Base-by-base conservation (phyloP, 2,329 filamentous ascomycete genomes). In the Botrytis aclada region DNA sequence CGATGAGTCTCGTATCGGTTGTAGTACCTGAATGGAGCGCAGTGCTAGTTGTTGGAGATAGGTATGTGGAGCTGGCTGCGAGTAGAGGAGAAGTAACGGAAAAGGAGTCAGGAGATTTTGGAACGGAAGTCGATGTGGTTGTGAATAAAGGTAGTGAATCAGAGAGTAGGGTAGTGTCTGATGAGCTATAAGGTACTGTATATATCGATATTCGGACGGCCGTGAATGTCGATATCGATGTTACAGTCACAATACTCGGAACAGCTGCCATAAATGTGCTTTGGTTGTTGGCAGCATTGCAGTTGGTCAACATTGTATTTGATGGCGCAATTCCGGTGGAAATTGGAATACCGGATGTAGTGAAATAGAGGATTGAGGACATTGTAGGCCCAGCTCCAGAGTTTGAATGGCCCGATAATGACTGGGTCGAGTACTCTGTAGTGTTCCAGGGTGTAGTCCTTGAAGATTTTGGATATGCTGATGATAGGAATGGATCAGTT, bases 151-250 rank as follows among this genome's bases (percentile, higher is more conserved):
- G 3, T 32, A n/a, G 29, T 37, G 47, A 32, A 32, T 14, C 34
- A 16, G 34, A 41, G 65, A 1, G 3, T 3, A 5, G 5, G 2
- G 1, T 16, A 32, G 47, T 29, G 3, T 41, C 25, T 9, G 47
- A 67, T 32, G 39, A 25, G 25, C 9, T 56, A n/a, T 56, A 29
- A 32, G 47, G n/a, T 9, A 41, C 18, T 22, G 34, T 63, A 7
- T 47, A 63, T 25, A 47, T 32, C 3, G 69, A 63, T 43, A 63
- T 63, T 54, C 32, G 20, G 32, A 63, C 58, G 6, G 69, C 43
- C 29, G 69, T 70, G 25, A 70, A 63, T n/a, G 56, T 63, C 25
- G 25, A 54, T 51, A 47, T 51, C 8, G 56, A 63, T 54, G 32
- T 63, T 45, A 39, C 22, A 9, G 32, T 37, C 18, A 37, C 29